phyloP scores from a whole-genome alignment of 2,329 filamentous ascomycete species.

The Sclerotinia borealis region DNA sequence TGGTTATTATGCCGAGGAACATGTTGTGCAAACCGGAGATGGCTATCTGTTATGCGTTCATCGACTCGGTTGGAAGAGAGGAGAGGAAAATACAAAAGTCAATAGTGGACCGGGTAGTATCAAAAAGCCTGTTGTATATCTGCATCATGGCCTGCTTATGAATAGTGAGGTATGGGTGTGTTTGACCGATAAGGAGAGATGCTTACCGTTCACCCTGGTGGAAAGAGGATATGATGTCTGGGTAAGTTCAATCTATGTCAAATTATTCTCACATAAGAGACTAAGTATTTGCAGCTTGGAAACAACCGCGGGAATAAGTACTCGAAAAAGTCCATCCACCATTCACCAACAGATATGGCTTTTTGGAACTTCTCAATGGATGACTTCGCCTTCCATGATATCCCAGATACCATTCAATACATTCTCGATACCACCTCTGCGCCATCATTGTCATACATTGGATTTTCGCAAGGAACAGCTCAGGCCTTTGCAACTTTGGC shows the following conservation, averaged over 20 bases:
- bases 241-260: constrained; percentile 45
- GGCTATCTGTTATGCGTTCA: constrained; percentile 90
- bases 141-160: constrained; percentile 96
- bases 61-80: constrained; percentile 73
- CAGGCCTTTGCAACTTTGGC: constrained; percentile 92
- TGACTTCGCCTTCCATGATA: constrained; percentile 96
- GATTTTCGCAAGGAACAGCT: constrained; percentile 94
- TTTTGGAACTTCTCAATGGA: constrained; percentile 99
- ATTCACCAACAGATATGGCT: constrained; percentile 63
- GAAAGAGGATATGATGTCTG: constrained; percentile 94
- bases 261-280: neutral
- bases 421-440: constrained; percentile 79
- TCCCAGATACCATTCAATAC: constrained; percentile 90
- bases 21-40: constrained; percentile 90
- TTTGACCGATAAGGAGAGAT: constrained; percentile 77
- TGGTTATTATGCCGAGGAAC: constrained; percentile 92
- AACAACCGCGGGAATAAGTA: constrained; percentile 99
- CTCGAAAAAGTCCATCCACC: constrained; percentile 83
- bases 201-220: constrained; percentile 81
- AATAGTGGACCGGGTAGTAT: constrained; percentile 64
- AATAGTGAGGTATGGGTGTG: constrained; percentile 99
- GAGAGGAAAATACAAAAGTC: constrained; percentile 72
- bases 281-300: constrained; percentile 57
- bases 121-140: constrained; percentile 81
- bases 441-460: constrained; percentile 85